Evolutionary conservation across 176 grass and related monocot genomes (phyloP).

Genomic region (Oryza meyeriana): DNA sequence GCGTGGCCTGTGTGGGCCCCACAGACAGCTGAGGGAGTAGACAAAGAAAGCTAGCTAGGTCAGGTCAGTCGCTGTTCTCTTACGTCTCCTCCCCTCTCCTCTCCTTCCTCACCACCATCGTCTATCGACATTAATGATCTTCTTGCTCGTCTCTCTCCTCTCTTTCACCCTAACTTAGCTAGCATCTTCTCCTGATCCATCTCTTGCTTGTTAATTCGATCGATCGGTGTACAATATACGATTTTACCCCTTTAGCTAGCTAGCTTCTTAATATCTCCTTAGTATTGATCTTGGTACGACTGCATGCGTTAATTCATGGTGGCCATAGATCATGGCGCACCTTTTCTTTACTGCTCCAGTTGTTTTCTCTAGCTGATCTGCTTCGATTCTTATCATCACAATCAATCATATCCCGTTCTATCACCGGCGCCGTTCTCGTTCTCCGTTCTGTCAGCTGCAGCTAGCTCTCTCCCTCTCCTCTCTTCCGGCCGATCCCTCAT

Average conservation of each 20-base stretch:
- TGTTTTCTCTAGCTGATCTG: background rate
- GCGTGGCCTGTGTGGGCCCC: constrained; percentile 4
- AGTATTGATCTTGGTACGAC: background rate
- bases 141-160: background rate
- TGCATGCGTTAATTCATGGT: background rate
- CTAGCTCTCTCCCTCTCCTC: background rate
- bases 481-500: background rate
- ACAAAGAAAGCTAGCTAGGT: background rate
- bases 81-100: constrained; percentile 34
- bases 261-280: background rate
- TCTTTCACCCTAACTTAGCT: constrained; percentile 13
- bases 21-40: background rate
- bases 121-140: background rate
- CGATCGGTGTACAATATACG: background rate
- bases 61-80: constrained; percentile 46
- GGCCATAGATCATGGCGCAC: constrained; percentile 11
- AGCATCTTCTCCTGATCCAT: background rate
- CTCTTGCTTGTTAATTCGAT: background rate
- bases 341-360: constrained; percentile 11
- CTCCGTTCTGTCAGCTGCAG: background rate
- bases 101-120: background rate
- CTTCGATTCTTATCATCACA: constrained; percentile 4
- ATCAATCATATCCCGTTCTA: constrained; percentile 33
- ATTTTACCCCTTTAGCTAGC: background rate
- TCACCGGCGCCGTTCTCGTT: constrained; percentile 37